Percentiles rank a stretch among this genome's conserved stretches.
Evolutionary conservation across 257 asterid genomes (phyloP).

Genomic region (Salvia hispanica): DNA sequence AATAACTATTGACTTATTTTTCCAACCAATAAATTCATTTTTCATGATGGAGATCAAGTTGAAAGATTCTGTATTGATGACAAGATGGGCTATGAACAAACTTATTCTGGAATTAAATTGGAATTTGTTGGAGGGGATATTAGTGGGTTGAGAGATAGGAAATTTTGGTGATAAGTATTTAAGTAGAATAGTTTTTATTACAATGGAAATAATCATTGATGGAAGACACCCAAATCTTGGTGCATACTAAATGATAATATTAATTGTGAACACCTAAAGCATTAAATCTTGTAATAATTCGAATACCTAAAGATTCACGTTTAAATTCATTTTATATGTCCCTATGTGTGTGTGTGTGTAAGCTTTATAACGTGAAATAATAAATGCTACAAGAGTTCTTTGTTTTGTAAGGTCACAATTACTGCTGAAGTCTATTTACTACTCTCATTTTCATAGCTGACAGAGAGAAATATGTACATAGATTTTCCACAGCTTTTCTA

Average conservation of each 20-base stretch:
- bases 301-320: conserved; percentile 33
- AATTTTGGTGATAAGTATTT: conserved; percentile 33
- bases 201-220: conserved; percentile 42
- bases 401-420: conserved; percentile 17
- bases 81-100: not conserved
- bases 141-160: not conserved
- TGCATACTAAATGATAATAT: conserved; percentile 45
- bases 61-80: conserved; percentile 4
- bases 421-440: conserved; percentile 17
- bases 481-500: not conserved
- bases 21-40: conserved; percentile 8
- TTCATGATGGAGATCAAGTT: not conserved
- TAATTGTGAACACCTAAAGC: conserved; percentile 42
- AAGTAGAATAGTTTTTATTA: conserved; percentile 27
- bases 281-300: conserved; percentile 39
- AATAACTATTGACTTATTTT: not conserved
- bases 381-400: conserved; percentile 29
- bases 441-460: conserved; percentile 33
- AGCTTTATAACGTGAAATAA: conserved; percentile 23
- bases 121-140: not conserved
- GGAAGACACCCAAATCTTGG: conserved; percentile 52
- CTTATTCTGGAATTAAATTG: conserved; percentile 14
- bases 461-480: not conserved
- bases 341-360: not conserved
- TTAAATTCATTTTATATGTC: conserved; percentile 22